Conservation (phyloP, 768 basidiomycete genomes). For the Cubamyces lactineus region DNA sequence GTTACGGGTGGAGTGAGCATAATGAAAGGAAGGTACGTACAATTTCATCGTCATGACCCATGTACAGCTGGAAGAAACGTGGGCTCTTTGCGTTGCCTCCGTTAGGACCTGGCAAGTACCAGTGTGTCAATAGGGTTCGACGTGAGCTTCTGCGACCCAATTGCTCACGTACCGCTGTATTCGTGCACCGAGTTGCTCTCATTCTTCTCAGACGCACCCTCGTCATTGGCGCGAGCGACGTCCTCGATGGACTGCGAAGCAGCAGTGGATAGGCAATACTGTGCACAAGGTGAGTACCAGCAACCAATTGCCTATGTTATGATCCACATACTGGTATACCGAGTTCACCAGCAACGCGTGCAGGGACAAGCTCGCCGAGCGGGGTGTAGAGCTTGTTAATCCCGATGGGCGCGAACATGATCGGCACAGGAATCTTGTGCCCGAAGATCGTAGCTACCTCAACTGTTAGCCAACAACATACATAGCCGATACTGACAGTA, state of each 20-base stretch:
- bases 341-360: constrained; percentile 51
- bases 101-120: constrained; percentile 28
- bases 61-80: constrained; percentile 60
- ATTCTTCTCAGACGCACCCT: constrained; percentile 41
- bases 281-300: not conserved
- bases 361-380: constrained; percentile 49
- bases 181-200: constrained; percentile 42
- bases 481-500: not conserved
- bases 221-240: constrained; percentile 52
- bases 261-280: constrained; percentile 58
- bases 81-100: constrained; percentile 42
- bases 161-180: constrained; percentile 32
- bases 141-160: not conserved
- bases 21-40: constrained; percentile 30
- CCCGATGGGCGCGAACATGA: constrained; percentile 60
- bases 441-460: constrained; percentile 46
- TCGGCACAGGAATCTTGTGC: constrained; percentile 51
- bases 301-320: constrained; percentile 8
- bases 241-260: constrained; percentile 53
- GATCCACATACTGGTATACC: constrained; percentile 40
- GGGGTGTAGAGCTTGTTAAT: constrained; percentile 54
- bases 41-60: constrained; percentile 56
- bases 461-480: not conserved
- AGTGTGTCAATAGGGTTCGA: not conserved
- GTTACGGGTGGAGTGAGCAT: too few relatives aligned